A percentile compares a stretch with the other conserved stretches of the same genome.
Conservation (phyloP, 2,329 filamentous ascomycete genomes). For the Alternaria arborescens region DNA sequence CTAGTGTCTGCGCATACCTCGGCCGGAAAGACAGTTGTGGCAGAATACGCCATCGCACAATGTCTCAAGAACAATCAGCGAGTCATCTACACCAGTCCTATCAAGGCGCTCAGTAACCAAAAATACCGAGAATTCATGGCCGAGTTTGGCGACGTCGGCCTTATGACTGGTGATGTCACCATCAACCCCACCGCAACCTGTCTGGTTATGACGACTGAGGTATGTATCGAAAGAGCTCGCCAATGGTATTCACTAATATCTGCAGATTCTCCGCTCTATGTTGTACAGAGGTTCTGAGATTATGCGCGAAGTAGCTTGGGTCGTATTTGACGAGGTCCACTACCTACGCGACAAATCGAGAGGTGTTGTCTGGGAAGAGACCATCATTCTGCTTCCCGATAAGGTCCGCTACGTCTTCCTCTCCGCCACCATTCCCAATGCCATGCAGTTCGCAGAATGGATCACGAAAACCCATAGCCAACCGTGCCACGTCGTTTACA, state of each 20-base stretch:
- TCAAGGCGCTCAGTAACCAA: slow-evolving; percentile 98
- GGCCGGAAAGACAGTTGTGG: slow-evolving; percentile 97
- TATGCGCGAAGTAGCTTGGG: slow-evolving; percentile 99
- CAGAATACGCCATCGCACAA: slow-evolving; percentile 97
- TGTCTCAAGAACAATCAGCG: slow-evolving; percentile 97
- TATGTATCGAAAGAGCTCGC: slow-evolving; percentile 26
- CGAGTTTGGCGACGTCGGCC: slow-evolving; percentile 93
- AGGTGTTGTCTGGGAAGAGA: slow-evolving; percentile 99
- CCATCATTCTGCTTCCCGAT: slow-evolving; percentile 95
- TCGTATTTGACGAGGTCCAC: slow-evolving; percentile 98
- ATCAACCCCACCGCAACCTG: slow-evolving; percentile 99
- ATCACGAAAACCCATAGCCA: slow-evolving; percentile 98
- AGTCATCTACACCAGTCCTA: slow-evolving; percentile 98
- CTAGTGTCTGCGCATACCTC: slow-evolving; percentile 96
- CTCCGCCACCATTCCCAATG: slow-evolving; percentile 97
- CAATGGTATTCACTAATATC: slow-evolving; percentile 24
- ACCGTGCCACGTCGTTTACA: slow-evolving; percentile 98
- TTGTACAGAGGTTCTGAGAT: slow-evolving; percentile 97
- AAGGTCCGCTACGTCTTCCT: slow-evolving; percentile 99
- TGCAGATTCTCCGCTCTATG: slow-evolving; percentile 94
- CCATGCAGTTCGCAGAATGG: slow-evolving; percentile 99
- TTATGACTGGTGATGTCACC: slow-evolving; percentile 99
- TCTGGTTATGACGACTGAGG: slow-evolving; percentile 97
- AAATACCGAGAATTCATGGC: slow-evolving; percentile 97
- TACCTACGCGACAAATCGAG: slow-evolving; percentile 94